phyloP scores from a whole-genome alignment of 208 protist species.

The Trypanosoma lewisi region DNA sequence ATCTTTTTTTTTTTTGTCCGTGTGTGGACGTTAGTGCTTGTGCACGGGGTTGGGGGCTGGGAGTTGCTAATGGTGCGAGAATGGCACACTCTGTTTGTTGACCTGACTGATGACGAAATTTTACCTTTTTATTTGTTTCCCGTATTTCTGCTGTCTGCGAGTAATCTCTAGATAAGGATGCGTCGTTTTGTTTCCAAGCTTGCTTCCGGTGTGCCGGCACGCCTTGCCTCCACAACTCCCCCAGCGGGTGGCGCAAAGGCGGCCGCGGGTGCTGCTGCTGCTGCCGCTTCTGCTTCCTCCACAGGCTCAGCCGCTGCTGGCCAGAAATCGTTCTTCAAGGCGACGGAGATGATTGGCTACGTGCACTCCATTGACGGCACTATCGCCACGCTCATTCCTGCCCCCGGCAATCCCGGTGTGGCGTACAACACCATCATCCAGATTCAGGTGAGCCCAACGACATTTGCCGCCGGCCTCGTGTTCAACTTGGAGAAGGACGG shows the following conservation, averaged over 20 bases:
- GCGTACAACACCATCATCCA: conserved; percentile 87
- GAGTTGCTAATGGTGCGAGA: too few species aligned
- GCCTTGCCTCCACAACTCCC: conserved; percentile 36
- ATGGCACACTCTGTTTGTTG: too few species aligned
- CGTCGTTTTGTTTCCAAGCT: conserved; percentile 57
- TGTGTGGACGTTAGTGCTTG: too few species aligned
- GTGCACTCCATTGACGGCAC: conserved; percentile 88
- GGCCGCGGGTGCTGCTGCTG: conserved; percentile 29
- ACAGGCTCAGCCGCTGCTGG: conserved; percentile 26
- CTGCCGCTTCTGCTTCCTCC: conserved; percentile 23
- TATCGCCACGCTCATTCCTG: conserved; percentile 81
- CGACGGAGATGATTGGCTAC: conserved; percentile 83
- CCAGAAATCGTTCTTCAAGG: conserved; percentile 81
- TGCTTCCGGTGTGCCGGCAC: conserved; percentile 33
- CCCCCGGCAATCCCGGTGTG: conserved; percentile 67
- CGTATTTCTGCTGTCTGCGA: conserved; percentile 1
- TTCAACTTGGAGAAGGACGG: conserved; percentile 88
- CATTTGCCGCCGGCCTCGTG: conserved; percentile 69
- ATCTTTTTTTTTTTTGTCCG: too few species aligned
- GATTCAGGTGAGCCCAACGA: conserved; percentile 80
- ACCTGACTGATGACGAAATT: too few species aligned
- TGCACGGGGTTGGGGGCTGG: too few species aligned
- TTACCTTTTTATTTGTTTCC: neutral
- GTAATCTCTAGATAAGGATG: conserved; percentile 31
- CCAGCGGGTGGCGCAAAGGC: conserved; percentile 18